Evolutionary conservation across 495 filamentous ascomycete species (phyloP).

Genomic region (Hypoxylon trugodes): DNA sequence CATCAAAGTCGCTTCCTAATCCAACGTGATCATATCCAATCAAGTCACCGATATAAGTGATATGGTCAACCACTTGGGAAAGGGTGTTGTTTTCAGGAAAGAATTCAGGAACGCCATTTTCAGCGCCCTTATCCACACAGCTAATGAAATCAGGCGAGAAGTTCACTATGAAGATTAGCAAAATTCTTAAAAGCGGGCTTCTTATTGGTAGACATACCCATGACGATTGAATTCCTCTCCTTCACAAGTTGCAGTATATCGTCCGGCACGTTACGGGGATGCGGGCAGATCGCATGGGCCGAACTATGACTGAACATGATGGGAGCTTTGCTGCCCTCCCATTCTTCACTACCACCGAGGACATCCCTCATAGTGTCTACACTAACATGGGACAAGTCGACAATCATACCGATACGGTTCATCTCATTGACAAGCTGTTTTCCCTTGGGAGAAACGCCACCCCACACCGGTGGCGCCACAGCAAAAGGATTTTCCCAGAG

Average conservation of each 20-base stretch:
- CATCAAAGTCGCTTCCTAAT: conserved; percentile 79
- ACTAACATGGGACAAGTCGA: conserved; percentile 75
- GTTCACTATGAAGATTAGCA: conserved; percentile 53
- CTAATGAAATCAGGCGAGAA: conserved; percentile 83
- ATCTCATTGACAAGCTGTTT: conserved; percentile 73
- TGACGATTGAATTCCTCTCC: conserved; percentile 68
- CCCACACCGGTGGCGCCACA: conserved; percentile 61
- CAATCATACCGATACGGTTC: conserved; percentile 82
- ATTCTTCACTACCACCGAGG: conserved; percentile 57
- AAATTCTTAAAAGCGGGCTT: not conserved
- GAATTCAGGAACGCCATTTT: conserved; percentile 67
- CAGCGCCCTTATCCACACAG: conserved; percentile 62
- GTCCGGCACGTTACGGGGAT: conserved; percentile 77
- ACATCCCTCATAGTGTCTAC: conserved; percentile 77
- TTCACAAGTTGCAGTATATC: conserved; percentile 71
- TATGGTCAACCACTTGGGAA: conserved; percentile 77
- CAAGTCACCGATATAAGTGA: conserved; percentile 71
- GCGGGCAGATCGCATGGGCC: conserved; percentile 71
- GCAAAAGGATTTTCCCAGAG: conserved; percentile 58
- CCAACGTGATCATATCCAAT: conserved; percentile 81
- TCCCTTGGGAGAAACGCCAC: conserved; percentile 76
- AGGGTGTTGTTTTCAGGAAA: conserved; percentile 76
- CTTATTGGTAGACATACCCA: conserved; percentile 62
- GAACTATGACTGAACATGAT: conserved; percentile 79
- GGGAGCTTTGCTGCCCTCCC: conserved; percentile 67